Conservation (phyloP, 2,329 filamentous ascomycete species). For the Talaromyces sp. region DNA sequence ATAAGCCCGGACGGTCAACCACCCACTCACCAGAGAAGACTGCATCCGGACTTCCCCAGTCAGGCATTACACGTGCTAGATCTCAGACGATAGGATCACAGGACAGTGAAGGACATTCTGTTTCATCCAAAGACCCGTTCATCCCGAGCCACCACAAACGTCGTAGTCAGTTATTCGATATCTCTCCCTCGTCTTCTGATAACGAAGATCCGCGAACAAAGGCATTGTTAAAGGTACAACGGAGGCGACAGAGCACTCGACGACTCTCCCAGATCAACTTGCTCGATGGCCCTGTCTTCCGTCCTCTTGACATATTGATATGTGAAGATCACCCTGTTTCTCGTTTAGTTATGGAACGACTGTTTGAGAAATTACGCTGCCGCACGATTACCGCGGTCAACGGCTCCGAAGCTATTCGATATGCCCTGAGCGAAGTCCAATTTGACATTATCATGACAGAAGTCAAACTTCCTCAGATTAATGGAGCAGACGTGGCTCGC, state of each 20-base stretch:
- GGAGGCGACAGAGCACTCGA: constrained; percentile 90
- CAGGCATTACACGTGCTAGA: constrained; percentile 60
- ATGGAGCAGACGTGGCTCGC: constrained; percentile 87
- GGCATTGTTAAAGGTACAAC: constrained; percentile 83
- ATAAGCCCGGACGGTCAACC: constrained; percentile 38
- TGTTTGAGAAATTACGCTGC: constrained; percentile 90
- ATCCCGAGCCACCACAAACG: constrained; percentile 74
- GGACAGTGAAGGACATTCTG: constrained; percentile 65
- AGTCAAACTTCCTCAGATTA: constrained; percentile 91
- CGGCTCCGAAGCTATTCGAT: constrained; percentile 85
- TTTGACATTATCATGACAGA: constrained; percentile 99
- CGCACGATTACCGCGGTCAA: constrained; percentile 88
- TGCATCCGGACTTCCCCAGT: constrained; percentile 53
- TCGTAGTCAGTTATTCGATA: constrained; percentile 88
- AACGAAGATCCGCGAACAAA: constrained; percentile 93
- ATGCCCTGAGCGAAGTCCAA: constrained; percentile 93
- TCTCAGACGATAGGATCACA: constrained; percentile 93
- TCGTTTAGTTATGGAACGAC: constrained; percentile 95
- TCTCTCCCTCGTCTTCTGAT: constrained; percentile 95
- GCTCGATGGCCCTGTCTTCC: constrained; percentile 76
- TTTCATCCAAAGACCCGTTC: constrained; percentile 59
- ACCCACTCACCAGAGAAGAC: constrained; percentile 57
- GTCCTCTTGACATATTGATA: constrained; percentile 87
- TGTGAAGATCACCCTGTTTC: constrained; percentile 98
- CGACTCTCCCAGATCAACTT: constrained; percentile 87